Conservation (phyloP, 495 filamentous ascomycete species). For the Penicillium salamii region DNA sequence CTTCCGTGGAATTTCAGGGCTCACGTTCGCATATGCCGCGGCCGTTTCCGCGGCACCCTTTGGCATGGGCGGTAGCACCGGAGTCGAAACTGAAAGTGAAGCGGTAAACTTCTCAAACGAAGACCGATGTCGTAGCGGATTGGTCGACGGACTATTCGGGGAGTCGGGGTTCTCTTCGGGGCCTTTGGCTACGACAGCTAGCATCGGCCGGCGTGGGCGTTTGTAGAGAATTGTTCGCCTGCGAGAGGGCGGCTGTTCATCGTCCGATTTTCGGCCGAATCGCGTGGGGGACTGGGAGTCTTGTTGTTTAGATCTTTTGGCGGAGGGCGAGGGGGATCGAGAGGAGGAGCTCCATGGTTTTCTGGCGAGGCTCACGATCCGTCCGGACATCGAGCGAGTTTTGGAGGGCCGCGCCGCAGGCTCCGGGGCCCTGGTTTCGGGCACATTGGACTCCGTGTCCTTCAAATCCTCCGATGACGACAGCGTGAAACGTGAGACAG, state of each 20-base stretch:
- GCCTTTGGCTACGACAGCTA: conserved; percentile 48
- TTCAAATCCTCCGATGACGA: conserved; percentile 38
- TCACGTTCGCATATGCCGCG: conserved; percentile 36
- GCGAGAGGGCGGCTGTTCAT: conserved; percentile 30
- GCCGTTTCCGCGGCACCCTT: conserved; percentile 32
- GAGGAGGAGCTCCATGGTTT: conserved; percentile 67
- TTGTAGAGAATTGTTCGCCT: conserved; percentile 41
- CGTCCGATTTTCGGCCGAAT: conserved; percentile 19
- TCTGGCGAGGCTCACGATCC: conserved; percentile 63
- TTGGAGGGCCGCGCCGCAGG: conserved; percentile 44
- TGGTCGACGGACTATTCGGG: conserved; percentile 47
- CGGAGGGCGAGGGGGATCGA: conserved; percentile 58
- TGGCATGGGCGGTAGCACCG: conserved; percentile 51
- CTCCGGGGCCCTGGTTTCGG: conserved; percentile 37
- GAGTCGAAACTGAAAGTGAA: conserved; percentile 43
- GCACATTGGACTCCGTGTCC: conserved; percentile 20
- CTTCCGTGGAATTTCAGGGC: conserved; percentile 48
- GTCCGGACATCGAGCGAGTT: conserved; percentile 55
- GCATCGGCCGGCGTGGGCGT: conserved; percentile 50
- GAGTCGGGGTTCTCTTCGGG: conserved; percentile 37
- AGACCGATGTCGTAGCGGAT: conserved; percentile 53
- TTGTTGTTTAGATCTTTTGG: conserved; percentile 38
- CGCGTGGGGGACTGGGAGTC: conserved; percentile 34
- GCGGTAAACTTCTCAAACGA: conserved; percentile 58
- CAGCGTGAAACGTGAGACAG: conserved; percentile 37